Conservation (phyloP, 163 green algal genomes). For the Chlamydomonas reinhardtii region DNA sequence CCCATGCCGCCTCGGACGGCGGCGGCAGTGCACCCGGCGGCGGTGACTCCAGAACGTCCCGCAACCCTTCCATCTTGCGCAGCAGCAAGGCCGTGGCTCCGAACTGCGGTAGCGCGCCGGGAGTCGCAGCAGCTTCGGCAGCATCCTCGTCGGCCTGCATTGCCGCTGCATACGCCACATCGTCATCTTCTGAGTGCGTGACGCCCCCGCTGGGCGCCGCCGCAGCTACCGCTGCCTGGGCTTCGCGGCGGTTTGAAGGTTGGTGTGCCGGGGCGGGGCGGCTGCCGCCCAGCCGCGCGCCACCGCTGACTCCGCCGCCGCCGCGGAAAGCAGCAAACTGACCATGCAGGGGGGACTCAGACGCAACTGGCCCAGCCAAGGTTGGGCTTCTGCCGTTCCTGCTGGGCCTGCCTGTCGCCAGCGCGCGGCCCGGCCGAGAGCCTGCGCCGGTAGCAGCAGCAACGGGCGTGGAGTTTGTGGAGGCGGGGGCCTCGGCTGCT, state of each 20-base stretch:
- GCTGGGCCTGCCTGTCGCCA: too few relatives aligned
- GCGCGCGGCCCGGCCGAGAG: too few relatives aligned
- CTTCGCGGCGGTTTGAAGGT: too few relatives aligned
- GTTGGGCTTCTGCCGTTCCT: too few relatives aligned
- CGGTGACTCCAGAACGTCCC: not conserved
- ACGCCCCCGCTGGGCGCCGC: not conserved
- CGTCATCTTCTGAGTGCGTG: not conserved
- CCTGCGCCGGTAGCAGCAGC: not conserved
- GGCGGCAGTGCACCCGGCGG: not conserved
- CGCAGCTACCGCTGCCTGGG: too few relatives aligned
- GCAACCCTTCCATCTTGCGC: slow-evolving; percentile 26
- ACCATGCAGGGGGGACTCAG: not conserved
- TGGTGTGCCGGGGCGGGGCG: too few relatives aligned
- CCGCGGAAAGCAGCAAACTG: too few relatives aligned
- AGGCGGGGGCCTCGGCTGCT: not conserved
- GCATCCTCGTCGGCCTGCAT: not conserved
- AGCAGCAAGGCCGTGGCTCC: slow-evolving; percentile 24
- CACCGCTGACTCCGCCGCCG: not conserved
- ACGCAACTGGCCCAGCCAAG: not conserved
- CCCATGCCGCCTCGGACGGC: not conserved
- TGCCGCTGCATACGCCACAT: not conserved
- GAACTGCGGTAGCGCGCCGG: not conserved
- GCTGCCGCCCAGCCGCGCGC: too few relatives aligned
- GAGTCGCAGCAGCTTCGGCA: not conserved
- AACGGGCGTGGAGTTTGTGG: not conserved